Base-by-base conservation (phyloP, 2,329 filamentous ascomycete species). In the Arthrobotrys entomopaga region DNA sequence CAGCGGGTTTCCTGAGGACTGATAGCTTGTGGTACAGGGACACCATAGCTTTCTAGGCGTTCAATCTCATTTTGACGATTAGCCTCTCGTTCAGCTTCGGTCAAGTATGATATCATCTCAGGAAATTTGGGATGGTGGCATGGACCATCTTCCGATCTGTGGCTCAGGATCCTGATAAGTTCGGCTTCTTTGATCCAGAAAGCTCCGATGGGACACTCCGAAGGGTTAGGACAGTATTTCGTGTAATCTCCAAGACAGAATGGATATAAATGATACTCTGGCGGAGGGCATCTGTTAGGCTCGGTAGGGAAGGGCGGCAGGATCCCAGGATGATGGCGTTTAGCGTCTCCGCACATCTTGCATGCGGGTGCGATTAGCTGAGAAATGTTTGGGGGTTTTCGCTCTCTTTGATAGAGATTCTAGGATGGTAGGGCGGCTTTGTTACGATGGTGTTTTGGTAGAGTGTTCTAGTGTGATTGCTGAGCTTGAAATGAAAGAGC, bases 151-250 rank as follows among this genome's bases (percentile, higher is more conserved):
- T 34, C 6, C 29, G 29, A 7, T 34, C 29, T 34, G 29, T 34
- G 29, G 29, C 29, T 7, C 10, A 34, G 7, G 1, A 34, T 34
- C 6, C 5, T 29, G 15, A n/a, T 11, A 19, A 65, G 65, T 19
- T 11, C 26, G 6, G 24, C 20, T 19, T 54, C 63, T 19, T 38
- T 24, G 6, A 73, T 16, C 48, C 49, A 73, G 2, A 66, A 50
- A 0, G 69, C 61, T 2, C 56, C 42, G 3, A 15, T 20, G 0
- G 69, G 56, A 22, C 69, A 73, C 3, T 49, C 1, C 19, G 16
- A 64, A 0, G 70, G 70, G 8, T 74, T 43, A 0, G 70, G 58
- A 10, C 70, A 74, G 38, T 74, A 74, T 16, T 64, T 53, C 0
- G 20, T 15, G 52, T 61, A 67, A n/a, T 16, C 34, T 4, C 61